phyloP scores from a whole-genome alignment of 2,329 filamentous ascomycete species.

The Decorospora gaudefroyi region DNA sequence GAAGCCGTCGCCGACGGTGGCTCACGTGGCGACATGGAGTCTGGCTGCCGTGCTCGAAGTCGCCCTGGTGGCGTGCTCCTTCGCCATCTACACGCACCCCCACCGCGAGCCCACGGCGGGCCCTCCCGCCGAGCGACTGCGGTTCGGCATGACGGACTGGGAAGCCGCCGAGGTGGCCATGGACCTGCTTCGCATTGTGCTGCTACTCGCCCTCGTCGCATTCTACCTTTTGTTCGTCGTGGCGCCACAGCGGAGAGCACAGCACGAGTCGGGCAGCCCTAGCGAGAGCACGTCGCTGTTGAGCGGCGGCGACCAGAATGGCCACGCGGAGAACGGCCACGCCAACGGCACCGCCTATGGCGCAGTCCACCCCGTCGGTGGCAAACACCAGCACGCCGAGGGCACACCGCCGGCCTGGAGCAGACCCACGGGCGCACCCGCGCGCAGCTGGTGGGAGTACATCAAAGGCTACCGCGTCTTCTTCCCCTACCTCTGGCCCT shows the following conservation, averaged over 20 bases:
- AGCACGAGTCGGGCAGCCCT: constrained; percentile 31
- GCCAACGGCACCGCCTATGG: constrained; percentile 61
- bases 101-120: constrained; percentile 66
- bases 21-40: constrained; percentile 80
- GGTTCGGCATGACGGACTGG: constrained; percentile 58
- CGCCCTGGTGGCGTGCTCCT: constrained; percentile 69
- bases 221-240: constrained; percentile 64
- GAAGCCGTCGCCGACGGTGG: constrained; percentile 75
- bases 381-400: constrained; percentile 53
- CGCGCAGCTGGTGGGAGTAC: constrained; percentile 96
- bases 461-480: constrained; percentile 89
- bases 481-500: constrained; percentile 96
- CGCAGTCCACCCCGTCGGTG: constrained; percentile 50
- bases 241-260: constrained; percentile 27
- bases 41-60: constrained; percentile 74
- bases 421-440: constrained; percentile 81
- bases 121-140: constrained; percentile 22
- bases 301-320: constrained; percentile 51
- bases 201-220: constrained; percentile 63
- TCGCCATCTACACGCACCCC: constrained; percentile 68
- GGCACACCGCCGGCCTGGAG: constrained; percentile 81
- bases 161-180: constrained; percentile 68
- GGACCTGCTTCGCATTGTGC: constrained; percentile 68
- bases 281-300: constrained; percentile 70
- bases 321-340: constrained; percentile 54